Conservation (phyloP, 164 flowering plant genomes). For the Berberis vulgaris region DNA sequence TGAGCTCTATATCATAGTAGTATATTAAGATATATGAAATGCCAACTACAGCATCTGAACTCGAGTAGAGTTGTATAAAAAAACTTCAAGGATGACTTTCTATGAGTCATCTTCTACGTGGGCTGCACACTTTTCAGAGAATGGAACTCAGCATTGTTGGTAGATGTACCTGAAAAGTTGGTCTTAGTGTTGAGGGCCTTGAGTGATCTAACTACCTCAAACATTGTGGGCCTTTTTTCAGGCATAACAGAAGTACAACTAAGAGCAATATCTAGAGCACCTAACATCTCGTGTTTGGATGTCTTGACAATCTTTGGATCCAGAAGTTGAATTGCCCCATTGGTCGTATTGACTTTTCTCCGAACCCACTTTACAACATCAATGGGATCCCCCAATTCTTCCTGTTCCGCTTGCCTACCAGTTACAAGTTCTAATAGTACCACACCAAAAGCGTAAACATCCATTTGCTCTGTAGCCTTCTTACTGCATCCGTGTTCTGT, state of each 20-base stretch:
- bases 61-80: too few relatives aligned
- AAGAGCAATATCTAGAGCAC: conserved; percentile 62
- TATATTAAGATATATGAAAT: too few relatives aligned
- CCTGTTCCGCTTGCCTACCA: conserved; percentile 47
- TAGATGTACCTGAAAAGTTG: conserved; percentile 3
- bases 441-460: conserved; percentile 78
- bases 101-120: conserved; percentile 8
- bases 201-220: conserved; percentile 51
- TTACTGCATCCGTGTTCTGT: conserved; percentile 53
- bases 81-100: too few relatives aligned
- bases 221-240: conserved; percentile 68
- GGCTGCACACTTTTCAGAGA: conserved; percentile 12
- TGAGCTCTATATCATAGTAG: too few relatives aligned
- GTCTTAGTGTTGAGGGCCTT: conserved; percentile 31
- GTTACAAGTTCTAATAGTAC: conserved; percentile 69
- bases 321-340: conserved; percentile 52
- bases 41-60: too few relatives aligned
- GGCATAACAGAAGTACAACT: conserved; percentile 67
- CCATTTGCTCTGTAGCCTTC: conserved; percentile 66
- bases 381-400: conserved; percentile 31
- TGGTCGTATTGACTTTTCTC: conserved; percentile 55
- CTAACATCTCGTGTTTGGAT: conserved; percentile 42
- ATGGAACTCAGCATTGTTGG: not conserved
- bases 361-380: conserved; percentile 80
- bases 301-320: conserved; percentile 44